A percentile compares a stretch with the other conserved stretches of the same genome.
These are phyloP conservation scores for Carpinus fangiana DNA, from an alignment of 306 rosid genomes.

Conservation along the genomic window DNA sequence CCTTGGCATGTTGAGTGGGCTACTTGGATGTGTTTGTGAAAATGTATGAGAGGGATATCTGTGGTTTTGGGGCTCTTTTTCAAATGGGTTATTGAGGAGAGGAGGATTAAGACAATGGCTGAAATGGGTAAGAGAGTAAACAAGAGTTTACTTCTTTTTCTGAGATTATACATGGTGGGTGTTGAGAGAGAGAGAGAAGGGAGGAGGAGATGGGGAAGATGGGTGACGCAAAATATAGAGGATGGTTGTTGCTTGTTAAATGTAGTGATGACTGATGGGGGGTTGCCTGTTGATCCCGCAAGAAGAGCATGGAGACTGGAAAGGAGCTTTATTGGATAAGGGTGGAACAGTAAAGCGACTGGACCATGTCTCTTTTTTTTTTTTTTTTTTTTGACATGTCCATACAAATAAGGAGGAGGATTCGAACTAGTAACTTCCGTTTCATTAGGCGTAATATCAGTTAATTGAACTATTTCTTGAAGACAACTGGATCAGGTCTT, in stretches of 20 bases:
- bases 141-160: constrained; percentile 28
- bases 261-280: too few species aligned
- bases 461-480: too few species aligned
- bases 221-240: neutral
- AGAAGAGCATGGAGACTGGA: neutral
- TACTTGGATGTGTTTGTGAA: constrained; percentile 45
- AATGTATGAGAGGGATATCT: constrained; percentile 14
- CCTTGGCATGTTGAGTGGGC: constrained; percentile 63
- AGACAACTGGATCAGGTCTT: too few species aligned
- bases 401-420: too few species aligned
- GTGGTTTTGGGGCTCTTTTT: constrained; percentile 2
- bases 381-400: too few species aligned
- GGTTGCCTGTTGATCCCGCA: neutral
- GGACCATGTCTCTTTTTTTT: too few species aligned
- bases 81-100: constrained; percentile 24
- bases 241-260: neutral
- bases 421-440: too few species aligned
- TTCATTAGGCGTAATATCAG: too few species aligned
- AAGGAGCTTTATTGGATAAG: neutral
- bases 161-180: constrained; percentile 29
- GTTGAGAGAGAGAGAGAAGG: neutral
- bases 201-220: neutral
- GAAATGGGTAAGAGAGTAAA: constrained; percentile 18
- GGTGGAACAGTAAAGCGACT: neutral
- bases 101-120: constrained; percentile 13